A percentile compares a stretch with the other conserved stretches of the same genome.
Evolutionary conservation across 768 basidiomycete genomes (phyloP).

Genomic region (Terana coerulea): DNA sequence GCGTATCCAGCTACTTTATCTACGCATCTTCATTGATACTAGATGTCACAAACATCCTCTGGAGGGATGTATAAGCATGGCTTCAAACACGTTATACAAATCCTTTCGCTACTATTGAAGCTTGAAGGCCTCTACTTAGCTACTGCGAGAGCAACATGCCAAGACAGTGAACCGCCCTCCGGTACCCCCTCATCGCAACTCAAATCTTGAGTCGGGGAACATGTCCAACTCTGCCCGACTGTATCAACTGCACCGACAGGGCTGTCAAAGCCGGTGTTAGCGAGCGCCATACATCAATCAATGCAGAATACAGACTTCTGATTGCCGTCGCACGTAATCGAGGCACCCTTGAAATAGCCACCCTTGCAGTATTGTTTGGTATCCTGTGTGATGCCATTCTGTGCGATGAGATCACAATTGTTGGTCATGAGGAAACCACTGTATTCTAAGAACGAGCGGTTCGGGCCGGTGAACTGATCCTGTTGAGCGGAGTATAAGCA

Average conservation of each 20-base stretch:
- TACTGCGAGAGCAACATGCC: background rate
- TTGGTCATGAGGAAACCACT: conserved; percentile 6
- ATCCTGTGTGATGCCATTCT: background rate
- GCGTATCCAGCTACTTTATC: too few species aligned
- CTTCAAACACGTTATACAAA: too few species aligned
- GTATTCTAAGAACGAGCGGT: background rate
- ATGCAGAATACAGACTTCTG: background rate
- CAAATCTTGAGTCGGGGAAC: background rate
- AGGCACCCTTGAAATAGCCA: background rate
- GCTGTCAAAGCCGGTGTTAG: background rate
- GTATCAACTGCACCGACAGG: background rate
- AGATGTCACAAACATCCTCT: too few species aligned
- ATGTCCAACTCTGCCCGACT: background rate
- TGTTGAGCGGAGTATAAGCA: too few species aligned
- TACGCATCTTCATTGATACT: too few species aligned
- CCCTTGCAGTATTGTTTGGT: background rate
- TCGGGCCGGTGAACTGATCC: background rate
- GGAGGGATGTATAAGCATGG: too few species aligned
- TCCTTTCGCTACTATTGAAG: too few species aligned
- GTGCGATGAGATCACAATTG: conserved; percentile 1
- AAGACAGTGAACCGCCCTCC: background rate
- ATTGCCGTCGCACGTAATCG: conserved; percentile 2
- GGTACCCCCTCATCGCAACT: background rate
- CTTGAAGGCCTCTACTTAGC: too few species aligned
- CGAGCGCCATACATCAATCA: background rate